Percentiles rank a stretch among this genome's conserved stretches.
Evolutionary conservation across 768 basidiomycete species (phyloP).

Genomic region (Mycena maculata): DNA sequence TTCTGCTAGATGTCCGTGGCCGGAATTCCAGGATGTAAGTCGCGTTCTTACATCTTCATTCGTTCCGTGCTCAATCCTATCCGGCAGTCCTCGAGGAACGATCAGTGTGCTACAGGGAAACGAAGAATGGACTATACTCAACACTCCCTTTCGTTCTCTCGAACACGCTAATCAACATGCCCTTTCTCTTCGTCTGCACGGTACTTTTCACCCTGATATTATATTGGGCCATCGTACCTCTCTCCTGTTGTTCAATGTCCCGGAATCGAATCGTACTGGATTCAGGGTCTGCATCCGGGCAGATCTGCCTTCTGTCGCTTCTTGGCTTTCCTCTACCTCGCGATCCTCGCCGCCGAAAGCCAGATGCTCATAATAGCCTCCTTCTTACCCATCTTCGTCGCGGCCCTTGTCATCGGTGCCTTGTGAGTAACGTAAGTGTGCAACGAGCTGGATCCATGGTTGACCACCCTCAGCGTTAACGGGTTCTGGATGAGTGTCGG

Average conservation of each 20-base stretch:
- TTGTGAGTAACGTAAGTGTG: no score
- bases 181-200: conserved; percentile 64
- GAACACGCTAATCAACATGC: conserved; percentile 64
- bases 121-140: conserved; percentile 67
- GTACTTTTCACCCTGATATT: conserved; percentile 61
- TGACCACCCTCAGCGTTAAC: conserved; percentile 48
- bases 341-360: conserved; percentile 63
- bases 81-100: conserved; percentile 66
- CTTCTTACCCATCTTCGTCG: conserved; percentile 67
- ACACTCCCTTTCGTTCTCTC: conserved; percentile 65
- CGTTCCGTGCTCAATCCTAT: not conserved
- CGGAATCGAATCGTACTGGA: no score
- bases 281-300: conserved; percentile 62
- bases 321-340: conserved; percentile 64
- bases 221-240: conserved; percentile 62
- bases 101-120: conserved; percentile 66
- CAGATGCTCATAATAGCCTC: conserved; percentile 64
- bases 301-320: conserved; percentile 65
- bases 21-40: conserved; percentile 68
- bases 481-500: conserved; percentile 72
- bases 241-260: no score
- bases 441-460: not conserved
- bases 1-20: conserved; percentile 65
- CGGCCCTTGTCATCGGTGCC: conserved; percentile 64
- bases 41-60: no score